These are phyloP conservation scores for Diplosphaera chodatii DNA, from an alignment of 139 green algal species.

Conservation along the genomic window DNA sequence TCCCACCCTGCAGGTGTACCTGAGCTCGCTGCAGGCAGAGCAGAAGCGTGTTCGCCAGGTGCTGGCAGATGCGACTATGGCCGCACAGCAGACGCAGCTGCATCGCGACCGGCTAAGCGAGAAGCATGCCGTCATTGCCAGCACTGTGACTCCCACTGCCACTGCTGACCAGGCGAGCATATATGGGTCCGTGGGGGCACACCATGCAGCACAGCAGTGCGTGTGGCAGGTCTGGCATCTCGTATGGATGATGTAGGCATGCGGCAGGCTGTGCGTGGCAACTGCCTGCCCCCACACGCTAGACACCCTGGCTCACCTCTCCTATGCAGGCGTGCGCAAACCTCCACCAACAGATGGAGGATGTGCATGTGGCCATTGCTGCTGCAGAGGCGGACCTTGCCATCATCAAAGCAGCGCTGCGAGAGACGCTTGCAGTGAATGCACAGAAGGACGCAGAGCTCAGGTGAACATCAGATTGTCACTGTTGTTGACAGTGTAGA, in stretches of 20 bases:
- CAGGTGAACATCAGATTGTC: not conserved
- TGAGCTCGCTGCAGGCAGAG: constrained; percentile 59
- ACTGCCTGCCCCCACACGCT: too few relatives aligned
- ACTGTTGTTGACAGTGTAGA: not conserved
- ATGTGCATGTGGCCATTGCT: not conserved
- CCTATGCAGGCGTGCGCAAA: not conserved
- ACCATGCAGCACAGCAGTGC: not conserved
- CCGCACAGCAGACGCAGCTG: not conserved
- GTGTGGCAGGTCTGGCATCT: too few relatives aligned
- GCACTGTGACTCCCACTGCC: not conserved
- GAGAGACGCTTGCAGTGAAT: not conserved
- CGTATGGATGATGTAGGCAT: too few relatives aligned
- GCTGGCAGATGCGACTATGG: not conserved
- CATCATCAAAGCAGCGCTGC: not conserved
- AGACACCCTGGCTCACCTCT: not conserved
- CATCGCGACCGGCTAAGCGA: not conserved
- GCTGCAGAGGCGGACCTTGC: not conserved
- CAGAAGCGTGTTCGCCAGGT: constrained; percentile 29
- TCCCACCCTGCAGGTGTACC: constrained; percentile 10
- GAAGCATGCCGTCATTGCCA: not conserved
- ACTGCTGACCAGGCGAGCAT: not conserved
- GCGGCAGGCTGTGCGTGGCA: too few relatives aligned
- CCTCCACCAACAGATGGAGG: not conserved
- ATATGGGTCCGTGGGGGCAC: too few relatives aligned
- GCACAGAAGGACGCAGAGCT: not conserved